Base-by-base conservation (phyloP, 352 stramenopile genomes). In the Globisporangium ultimum region DNA sequence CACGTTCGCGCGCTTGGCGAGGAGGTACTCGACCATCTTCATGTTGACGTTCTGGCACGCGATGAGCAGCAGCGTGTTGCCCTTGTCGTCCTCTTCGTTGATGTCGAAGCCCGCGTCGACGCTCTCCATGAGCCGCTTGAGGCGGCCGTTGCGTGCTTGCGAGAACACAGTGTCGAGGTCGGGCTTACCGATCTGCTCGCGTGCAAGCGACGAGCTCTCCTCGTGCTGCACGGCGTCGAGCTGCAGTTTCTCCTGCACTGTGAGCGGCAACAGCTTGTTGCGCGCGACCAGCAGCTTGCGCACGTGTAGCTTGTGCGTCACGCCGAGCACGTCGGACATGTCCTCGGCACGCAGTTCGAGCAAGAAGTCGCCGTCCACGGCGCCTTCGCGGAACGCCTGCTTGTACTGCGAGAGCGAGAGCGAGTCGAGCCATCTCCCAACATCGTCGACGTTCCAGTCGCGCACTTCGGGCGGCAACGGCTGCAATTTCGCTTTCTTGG, bases 371-470 rank as follows among this genome's bases (percentile, higher is more conserved):
- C 94, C 94, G 56, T 98, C 94, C 52, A 98, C 89, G 1, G 82
- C 83, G 7, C 78, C 93, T 64, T 98, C 94, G 1, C 60, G 57
- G 64, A 98, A 98, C 21, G 93, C 89, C 45, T 68, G 61, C 61
- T 93, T 93, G 78, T 98, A 98, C 62, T 98, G 87, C 36, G 73
- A 69, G 14, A 98, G 65, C 10, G 85, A 86, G n/a, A 98, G 68
- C 57, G 79, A 77, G 54, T 98, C 89, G 36, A 98, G 80, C 94
- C 94, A 98, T 15, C 89, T 76, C 13, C 78, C 73, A 2, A 98
- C 93, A 46, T 98, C 92, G 52, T 96, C 82, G 22, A 98, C 88
- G 10, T 62, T 92, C 91, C 91, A 97, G 17, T 88, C 62, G 9
- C 68, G 64, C 43, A 97, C 64, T 22, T 93, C 70, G 1, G 83